phyloP scores from a whole-genome alignment of 225 moss, liverwort and hornwort species.

The Marchantia polymorpha region DNA sequence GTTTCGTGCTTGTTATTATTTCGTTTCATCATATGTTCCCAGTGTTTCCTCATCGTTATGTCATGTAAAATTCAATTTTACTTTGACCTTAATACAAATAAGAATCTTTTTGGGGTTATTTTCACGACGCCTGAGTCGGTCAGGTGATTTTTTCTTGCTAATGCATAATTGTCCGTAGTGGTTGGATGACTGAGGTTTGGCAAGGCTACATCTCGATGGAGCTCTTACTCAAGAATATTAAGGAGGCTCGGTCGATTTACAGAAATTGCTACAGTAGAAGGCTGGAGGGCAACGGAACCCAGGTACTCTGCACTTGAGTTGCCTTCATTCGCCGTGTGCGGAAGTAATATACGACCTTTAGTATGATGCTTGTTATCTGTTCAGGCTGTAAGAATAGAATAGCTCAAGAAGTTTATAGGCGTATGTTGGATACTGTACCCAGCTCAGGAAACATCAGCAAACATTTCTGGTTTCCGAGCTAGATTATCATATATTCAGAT shows the following conservation, averaged over 20 bases:
- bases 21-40: no score
- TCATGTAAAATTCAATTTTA: no score
- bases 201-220: conserved; percentile 90
- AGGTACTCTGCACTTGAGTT: conserved; percentile 44
- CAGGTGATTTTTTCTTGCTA: neutral
- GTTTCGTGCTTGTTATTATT: no score
- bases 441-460: neutral
- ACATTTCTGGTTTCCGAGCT: neutral
- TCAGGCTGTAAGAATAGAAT: conserved; percentile 8
- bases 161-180: conserved; percentile 38
- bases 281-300: conserved; percentile 79
- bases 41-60: no score
- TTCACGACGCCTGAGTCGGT: neutral
- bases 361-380: neutral
- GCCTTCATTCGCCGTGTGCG: neutral
- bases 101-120: neutral
- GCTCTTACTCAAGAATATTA: conserved; percentile 68
- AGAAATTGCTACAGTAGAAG: conserved; percentile 87
- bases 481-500: no score
- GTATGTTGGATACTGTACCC: neutral
- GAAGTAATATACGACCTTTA: neutral
- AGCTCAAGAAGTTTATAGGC: neutral
- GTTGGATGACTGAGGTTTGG: conserved; percentile 85
- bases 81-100: no score
- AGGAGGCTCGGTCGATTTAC: conserved; percentile 81